These are phyloP conservation scores for Ramalina intermedia DNA, from an alignment of 495 filamentous ascomycete species.

Conservation along the genomic window DNA sequence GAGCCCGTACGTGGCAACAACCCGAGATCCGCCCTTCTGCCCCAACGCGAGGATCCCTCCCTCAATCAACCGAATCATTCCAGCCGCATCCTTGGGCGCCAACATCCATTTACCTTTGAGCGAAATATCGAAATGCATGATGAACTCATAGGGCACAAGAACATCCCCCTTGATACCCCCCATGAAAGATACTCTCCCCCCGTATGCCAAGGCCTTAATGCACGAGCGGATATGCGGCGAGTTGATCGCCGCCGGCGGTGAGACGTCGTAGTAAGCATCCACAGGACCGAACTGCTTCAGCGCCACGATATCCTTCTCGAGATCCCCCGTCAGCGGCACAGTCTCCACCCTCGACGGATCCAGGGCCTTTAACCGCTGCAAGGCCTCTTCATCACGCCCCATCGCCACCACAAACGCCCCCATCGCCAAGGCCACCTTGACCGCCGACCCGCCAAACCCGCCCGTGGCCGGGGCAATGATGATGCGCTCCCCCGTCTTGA, in stretches of 20 bases:
- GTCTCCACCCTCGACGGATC: conserved; percentile 19
- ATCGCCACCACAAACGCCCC: conserved; percentile 39
- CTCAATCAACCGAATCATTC: conserved; percentile 27
- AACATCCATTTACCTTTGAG: conserved; percentile 40
- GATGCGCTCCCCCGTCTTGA: conserved; percentile 38
- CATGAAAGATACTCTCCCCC: conserved; percentile 32
- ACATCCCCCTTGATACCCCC: conserved; percentile 29
- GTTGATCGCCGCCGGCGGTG: conserved; percentile 22
- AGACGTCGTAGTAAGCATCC: conserved; percentile 36
- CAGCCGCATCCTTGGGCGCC: conserved; percentile 22
- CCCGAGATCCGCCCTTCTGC: background rate
- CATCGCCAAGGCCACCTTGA: conserved; percentile 33
- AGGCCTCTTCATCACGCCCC: conserved; percentile 27
- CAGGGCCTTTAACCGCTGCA: conserved; percentile 12
- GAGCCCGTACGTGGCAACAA: conserved; percentile 4
- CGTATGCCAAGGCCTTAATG: conserved; percentile 25
- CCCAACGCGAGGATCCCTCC: conserved; percentile 12
- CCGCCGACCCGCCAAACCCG: conserved; percentile 31
- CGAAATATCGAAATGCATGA: conserved; percentile 27
- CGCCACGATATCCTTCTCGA: conserved; percentile 22
- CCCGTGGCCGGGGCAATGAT: conserved; percentile 41
- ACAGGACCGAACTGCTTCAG: conserved; percentile 19
- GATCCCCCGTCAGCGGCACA: conserved; percentile 29
- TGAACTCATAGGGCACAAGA: conserved; percentile 20
- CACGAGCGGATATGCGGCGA: conserved; percentile 28